Evolutionary conservation across 2,329 filamentous ascomycete genomes (phyloP), one percentile per base, ranked within the genome.

Genomic region (Rhytidhysteron rufulum): DNA sequence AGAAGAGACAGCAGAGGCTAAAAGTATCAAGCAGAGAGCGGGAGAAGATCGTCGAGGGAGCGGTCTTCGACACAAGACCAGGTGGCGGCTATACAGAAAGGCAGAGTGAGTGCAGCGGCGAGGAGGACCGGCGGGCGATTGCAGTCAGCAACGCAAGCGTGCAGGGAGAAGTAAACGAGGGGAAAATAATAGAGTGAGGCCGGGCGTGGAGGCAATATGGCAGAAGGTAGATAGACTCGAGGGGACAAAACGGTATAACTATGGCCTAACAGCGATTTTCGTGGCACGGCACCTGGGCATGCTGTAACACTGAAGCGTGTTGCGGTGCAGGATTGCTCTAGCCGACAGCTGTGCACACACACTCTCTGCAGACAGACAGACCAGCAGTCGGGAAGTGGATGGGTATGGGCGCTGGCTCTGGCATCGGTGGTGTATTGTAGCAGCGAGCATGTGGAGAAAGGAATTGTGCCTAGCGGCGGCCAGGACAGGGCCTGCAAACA

Each of bases 371-470:
- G n/a, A n/a, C n/a, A n/a, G n/a, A n/a, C n/a, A n/a, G n/a, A n/a
- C n/a, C n/a, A 54, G 41, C 43, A 34, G 58, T 62, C 55, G 60
- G 62, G 59, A n/a, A n/a, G n/a, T n/a, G n/a, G n/a, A n/a, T n/a
- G n/a, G n/a, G n/a, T n/a, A 58, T 59, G 44, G 50, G 53, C 55
- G 57, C 49, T 7, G 7, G 24, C 24, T 8, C 13, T 27, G 48
- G 51, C 58, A 60, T 54, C 50, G 53, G 47, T 32, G 50, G 48
- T 49, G 44, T 42, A 50, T 49, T 39, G 44, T 47, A 55, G 52
- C 51, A 53, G 49, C 57, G 54, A 55, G 57, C 52, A 54, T 62
- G 60, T 64, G 61, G 58, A 61, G 58, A 59, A 48, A 51, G 51
- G 54, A 53, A 56, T 53, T 55, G 57, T 58, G 58, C 54, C 50